phyloP scores from a whole-genome alignment of 345 rosid genomes.

The Angophora floribunda region DNA sequence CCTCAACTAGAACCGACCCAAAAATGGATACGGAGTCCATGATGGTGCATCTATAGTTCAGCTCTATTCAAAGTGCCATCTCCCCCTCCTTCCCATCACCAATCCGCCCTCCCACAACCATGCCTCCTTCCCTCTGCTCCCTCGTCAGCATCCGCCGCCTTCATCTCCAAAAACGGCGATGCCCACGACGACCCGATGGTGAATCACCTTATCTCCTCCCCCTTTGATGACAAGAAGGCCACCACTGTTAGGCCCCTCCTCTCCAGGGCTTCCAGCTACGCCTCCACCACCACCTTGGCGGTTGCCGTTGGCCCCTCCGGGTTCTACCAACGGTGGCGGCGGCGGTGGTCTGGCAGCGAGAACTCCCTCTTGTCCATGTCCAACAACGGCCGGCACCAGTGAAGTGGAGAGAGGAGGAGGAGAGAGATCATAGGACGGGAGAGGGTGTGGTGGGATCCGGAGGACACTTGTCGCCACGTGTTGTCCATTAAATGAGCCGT shows the following conservation, averaged over 20 bases:
- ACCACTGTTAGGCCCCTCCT: constrained; percentile 36
- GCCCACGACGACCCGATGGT: constrained; percentile 15
- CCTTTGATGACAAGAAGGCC: constrained; percentile 22
- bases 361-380: constrained; percentile 36
- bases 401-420: too few species aligned
- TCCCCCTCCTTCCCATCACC: too few species aligned
- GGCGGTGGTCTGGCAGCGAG: constrained; percentile 44
- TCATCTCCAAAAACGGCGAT: background rate
- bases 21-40: too few species aligned
- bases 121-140: background rate
- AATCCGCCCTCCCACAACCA: too few species aligned
- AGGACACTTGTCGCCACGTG: background rate
- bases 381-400: constrained; percentile 12
- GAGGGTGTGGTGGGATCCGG: background rate
- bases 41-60: too few species aligned
- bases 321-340: constrained; percentile 37
- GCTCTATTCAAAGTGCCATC: too few species aligned
- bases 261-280: constrained; percentile 38
- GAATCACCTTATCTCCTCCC: constrained; percentile 36
- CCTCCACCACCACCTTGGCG: background rate
- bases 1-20: too few species aligned
- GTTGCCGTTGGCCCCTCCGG: constrained; percentile 1
- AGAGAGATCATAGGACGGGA: too few species aligned
- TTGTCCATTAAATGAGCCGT: background rate
- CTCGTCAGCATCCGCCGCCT: background rate